A percentile compares a stretch with the other conserved stretches of the same genome.
phyloP scores from a whole-genome alignment of 1,284 basidiomycete genomes.

The Cryptococcus sp. region DNA sequence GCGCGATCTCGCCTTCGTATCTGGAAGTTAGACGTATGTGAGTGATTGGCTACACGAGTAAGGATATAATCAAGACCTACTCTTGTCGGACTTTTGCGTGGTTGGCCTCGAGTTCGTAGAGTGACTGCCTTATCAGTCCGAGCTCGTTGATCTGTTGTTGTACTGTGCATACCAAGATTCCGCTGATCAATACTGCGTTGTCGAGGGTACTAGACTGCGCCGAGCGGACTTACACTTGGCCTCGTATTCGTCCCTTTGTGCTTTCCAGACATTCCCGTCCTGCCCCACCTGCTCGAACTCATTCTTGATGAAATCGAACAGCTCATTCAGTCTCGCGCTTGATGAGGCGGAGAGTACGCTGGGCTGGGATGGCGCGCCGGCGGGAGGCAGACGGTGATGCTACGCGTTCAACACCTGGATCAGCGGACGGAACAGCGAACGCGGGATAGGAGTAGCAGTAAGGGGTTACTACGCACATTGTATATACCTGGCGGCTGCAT shows the following conservation, averaged over 20 bases:
- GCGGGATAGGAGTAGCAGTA: fast-evolving
- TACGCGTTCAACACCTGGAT: conserved; percentile 14
- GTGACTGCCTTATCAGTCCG: conserved; percentile 69
- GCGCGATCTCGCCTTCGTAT: conserved; percentile 71
- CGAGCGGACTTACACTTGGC: conserved; percentile 66
- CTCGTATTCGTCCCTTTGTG: conserved; percentile 87
- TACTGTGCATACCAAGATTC: conserved; percentile 54
- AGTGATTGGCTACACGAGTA: neutral
- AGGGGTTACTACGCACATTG: conserved; percentile 31
- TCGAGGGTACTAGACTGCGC: too few relatives aligned
- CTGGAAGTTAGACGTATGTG: conserved; percentile 28
- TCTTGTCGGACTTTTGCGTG: conserved; percentile 70
- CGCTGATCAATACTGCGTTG: too few relatives aligned
- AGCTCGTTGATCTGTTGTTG: conserved; percentile 70
- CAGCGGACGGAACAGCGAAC: neutral
- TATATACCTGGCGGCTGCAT: conserved; percentile 49
- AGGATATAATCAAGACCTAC: conserved; percentile 40
- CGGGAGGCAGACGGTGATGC: conserved; percentile 49
- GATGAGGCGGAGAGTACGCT: conserved; percentile 23
- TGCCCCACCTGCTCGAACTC: conserved; percentile 80
- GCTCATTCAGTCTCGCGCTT: conserved; percentile 65
- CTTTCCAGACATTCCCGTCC: conserved; percentile 69
- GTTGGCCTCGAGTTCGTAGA: conserved; percentile 75
- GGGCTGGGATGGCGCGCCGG: conserved; percentile 35
- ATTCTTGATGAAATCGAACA: conserved; percentile 77